Evolutionary conservation across 306 rosid species (phyloP).

Genomic region (Medicago arabica): DNA sequence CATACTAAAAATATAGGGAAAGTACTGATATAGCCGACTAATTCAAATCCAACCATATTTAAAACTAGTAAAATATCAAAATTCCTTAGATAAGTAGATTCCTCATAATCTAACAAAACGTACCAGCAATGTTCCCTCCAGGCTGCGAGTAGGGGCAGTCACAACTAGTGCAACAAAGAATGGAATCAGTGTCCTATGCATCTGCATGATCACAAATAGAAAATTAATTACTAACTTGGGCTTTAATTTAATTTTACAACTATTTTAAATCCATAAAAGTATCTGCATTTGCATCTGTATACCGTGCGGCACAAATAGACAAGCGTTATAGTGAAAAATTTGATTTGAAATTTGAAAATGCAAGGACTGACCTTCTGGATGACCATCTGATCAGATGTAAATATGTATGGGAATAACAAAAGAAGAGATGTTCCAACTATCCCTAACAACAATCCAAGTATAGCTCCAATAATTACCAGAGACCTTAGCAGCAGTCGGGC

Average conservation of each 20-base stretch:
- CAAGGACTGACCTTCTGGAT: constrained; percentile 65
- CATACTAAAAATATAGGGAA: no score
- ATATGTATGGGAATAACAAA: constrained; percentile 69
- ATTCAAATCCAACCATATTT: background rate
- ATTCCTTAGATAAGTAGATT: background rate
- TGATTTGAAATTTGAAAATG: background rate
- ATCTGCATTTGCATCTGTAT: background rate
- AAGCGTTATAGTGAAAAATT: background rate
- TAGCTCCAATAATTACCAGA: constrained; percentile 70
- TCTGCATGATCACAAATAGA: constrained; percentile 55
- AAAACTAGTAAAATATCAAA: background rate
- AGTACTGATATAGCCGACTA: no score
- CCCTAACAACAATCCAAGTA: constrained; percentile 72
- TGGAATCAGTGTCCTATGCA: constrained; percentile 78
- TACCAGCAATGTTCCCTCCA: constrained; percentile 92
- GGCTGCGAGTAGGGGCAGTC: constrained; percentile 74
- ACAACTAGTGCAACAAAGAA: constrained; percentile 67
- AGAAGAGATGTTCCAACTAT: constrained; percentile 62
- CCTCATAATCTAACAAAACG: constrained; percentile 26
- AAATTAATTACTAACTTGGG: constrained; percentile 8
- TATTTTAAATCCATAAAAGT: background rate
- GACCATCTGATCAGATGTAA: constrained; percentile 72
- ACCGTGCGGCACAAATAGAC: constrained; percentile 8
- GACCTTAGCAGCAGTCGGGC: constrained; percentile 55
- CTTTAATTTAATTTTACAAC: background rate